Evolutionary conservation across 306 rosid genomes (phyloP), one percentile per base, ranked within the genome.

Genomic region (Styphnolobium japonicum): DNA sequence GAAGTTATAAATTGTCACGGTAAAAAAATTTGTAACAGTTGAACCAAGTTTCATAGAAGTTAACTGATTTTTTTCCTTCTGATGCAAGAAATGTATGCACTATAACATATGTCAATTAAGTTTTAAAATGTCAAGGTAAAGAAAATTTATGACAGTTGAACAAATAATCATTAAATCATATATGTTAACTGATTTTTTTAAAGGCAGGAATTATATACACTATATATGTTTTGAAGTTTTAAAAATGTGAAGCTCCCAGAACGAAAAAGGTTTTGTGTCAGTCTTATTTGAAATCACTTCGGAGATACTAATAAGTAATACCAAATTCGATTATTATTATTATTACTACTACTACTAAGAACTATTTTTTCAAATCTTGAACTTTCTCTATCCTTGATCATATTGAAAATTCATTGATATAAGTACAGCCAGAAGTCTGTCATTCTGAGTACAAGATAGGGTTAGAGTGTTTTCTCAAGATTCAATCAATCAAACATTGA

Each of bases 121-220:
- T 27, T 27, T 27, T 27, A 27, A 27, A 3, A 3, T 46, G 40
- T 46, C 10, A 46, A 11, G 10, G 18, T n/a, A 14, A 46, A 46
- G 16, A n/a, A 46, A 11, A n/a, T 11, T 12, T 11, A 3, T 46
- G 2, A 46, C 53, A 46, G 53, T 46, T 46, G 18, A 46, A 55
- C 93, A 85, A 36, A 36, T 6, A n/a, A n/a, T n/a, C n/a, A n/a
- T n/a, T n/a, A n/a, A 36, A 36, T 36, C 5, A 36, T 36, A 27
- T 27, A 27, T 27, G 1, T 27, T 27, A 27, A 3, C 31, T 27
- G 31, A 27, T 27, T 27, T 27, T 27, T 27, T 27, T 27, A n/a
- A 1, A 27, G 31, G 31, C 31, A 27, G 31, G 31, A 27, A 27
- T 1, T 27, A 27, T 27, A 27, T 27, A 27, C 31, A 27, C 31